Base-by-base conservation (phyloP, 805 yeast genomes). In the Grigorovia humatica region DNA sequence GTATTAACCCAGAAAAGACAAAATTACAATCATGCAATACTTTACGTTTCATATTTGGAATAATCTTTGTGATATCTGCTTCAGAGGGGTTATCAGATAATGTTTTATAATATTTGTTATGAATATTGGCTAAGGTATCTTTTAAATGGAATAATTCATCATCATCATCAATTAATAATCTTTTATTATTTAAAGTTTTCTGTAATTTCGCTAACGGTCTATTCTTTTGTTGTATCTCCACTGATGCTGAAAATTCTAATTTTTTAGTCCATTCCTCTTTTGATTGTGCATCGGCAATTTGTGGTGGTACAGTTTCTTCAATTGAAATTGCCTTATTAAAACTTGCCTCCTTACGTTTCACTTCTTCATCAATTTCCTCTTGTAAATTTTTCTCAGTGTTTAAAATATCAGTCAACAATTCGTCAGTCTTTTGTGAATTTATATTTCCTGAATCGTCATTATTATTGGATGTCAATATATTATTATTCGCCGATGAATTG, bases 1-100 rank as follows among this genome's bases (percentile, higher is more conserved):
- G 97, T 20, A 93, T 76, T n/a, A 91, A 75, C 0, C 98, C 97
- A 4, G 96, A 85, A 58, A 93, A 84, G 18, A 91, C 75, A 51
- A 93, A 78, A 2, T 80, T 79, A 46, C 82, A 77, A 7, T 83
- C 90, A 23, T 75, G 67, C 53, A 91, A 80, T 1, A 89, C 89
- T 52, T 74, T 61, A 9, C 69, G 65, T 63, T 90, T 91, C 78
- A 91, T 74, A n/a, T 67, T 59, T 1, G 93, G 95, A 68, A 91
- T 78, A 15, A 88, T 79, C n/a, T 61, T 64, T 48, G 84, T 78
- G 48, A 88, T 79, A 60, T 83, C 87, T 0, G 91, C 89, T 61
- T 70, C 60, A 70, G 76, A 71, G 3, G 47, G 48, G 15, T 44
- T 27, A 11, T 44, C 49, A 69, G 73, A 44, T 40, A 75, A 70